Evolutionary conservation across 345 rosid species (phyloP).

Genomic region (Salix caprea): DNA sequence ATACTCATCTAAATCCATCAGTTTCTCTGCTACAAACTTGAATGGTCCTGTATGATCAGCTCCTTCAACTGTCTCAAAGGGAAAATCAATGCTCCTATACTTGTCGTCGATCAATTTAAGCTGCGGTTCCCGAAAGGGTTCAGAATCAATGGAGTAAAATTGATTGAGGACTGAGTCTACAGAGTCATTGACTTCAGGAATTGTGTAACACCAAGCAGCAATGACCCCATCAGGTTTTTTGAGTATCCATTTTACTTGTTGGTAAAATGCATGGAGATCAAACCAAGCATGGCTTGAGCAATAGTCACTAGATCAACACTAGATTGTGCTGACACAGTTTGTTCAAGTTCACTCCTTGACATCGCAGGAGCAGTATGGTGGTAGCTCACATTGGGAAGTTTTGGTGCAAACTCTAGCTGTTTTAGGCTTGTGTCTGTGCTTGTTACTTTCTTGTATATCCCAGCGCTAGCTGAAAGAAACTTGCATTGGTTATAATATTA

Average conservation of each 20-base stretch:
- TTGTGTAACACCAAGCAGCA: conserved; percentile 85
- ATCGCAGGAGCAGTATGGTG: conserved; percentile 48
- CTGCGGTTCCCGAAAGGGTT: too few species aligned
- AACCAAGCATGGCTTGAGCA: conserved; percentile 86
- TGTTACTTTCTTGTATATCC: conserved; percentile 58
- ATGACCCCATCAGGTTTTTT: conserved; percentile 72
- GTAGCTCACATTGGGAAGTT: conserved; percentile 54
- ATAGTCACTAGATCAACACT: conserved; percentile 59
- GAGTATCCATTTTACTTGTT: conserved; percentile 56
- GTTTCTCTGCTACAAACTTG: conserved; percentile 45
- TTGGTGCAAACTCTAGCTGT: conserved; percentile 59
- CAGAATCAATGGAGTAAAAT: background rate
- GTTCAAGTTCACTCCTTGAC: conserved; percentile 39
- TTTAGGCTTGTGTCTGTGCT: conserved; percentile 81
- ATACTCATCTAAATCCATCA: conserved; percentile 53
- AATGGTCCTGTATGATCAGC: conserved; percentile 49
- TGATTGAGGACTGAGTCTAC: conserved; percentile 49
- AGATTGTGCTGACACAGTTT: conserved; percentile 36
- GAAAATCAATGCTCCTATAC: conserved; percentile 54
- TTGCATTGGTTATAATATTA: too few species aligned
- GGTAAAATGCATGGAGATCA: conserved; percentile 51
- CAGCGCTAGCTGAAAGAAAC: too few species aligned
- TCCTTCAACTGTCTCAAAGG: conserved; percentile 61
- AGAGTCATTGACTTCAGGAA: conserved; percentile 45
- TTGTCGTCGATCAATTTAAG: conserved; percentile 27